A percentile compares a stretch with the other conserved stretches of the same genome.
Evolutionary conservation across 805 yeast genomes (phyloP).

Genomic region (Clavispora phyllophila): DNA sequence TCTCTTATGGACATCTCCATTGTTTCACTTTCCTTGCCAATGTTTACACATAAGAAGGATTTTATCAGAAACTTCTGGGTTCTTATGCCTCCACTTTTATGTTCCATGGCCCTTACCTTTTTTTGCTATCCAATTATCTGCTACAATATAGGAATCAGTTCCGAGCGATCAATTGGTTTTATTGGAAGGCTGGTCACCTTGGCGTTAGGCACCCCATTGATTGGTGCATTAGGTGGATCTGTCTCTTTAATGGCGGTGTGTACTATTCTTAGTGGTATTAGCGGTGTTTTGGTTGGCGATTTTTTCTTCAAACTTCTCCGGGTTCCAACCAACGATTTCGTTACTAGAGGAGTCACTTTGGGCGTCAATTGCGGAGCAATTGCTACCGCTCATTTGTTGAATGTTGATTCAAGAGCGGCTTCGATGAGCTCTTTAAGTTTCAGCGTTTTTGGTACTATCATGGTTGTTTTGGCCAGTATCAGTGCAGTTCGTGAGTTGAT

Average conservation of each 20-base stretch:
- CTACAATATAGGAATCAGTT: slow-evolving; percentile 56
- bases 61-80: slow-evolving; percentile 53
- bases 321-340: slow-evolving; percentile 58
- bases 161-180: slow-evolving; percentile 62
- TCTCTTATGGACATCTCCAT: slow-evolving; percentile 74
- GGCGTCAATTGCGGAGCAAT: slow-evolving; percentile 82
- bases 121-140: slow-evolving; percentile 70
- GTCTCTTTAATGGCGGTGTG: slow-evolving; percentile 72
- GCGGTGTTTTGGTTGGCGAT: slow-evolving; percentile 68
- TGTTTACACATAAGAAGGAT: slow-evolving; percentile 69
- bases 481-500: slow-evolving; percentile 35
- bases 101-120: slow-evolving; percentile 53
- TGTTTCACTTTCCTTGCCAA: slow-evolving; percentile 70
- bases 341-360: slow-evolving; percentile 69
- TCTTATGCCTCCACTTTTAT: slow-evolving; percentile 54
- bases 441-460: slow-evolving; percentile 64
- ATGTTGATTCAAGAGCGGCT: slow-evolving; percentile 73
- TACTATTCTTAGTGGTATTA: slow-evolving; percentile 70
- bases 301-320: slow-evolving; percentile 44
- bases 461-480: slow-evolving; percentile 66
- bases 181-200: slow-evolving; percentile 76
- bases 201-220: slow-evolving; percentile 74
- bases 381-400: slow-evolving; percentile 70
- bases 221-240: slow-evolving; percentile 62
- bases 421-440: slow-evolving; percentile 71